Evolutionary conservation across 306 rosid genomes (phyloP).

Genomic region (Lotus japonicus): DNA sequence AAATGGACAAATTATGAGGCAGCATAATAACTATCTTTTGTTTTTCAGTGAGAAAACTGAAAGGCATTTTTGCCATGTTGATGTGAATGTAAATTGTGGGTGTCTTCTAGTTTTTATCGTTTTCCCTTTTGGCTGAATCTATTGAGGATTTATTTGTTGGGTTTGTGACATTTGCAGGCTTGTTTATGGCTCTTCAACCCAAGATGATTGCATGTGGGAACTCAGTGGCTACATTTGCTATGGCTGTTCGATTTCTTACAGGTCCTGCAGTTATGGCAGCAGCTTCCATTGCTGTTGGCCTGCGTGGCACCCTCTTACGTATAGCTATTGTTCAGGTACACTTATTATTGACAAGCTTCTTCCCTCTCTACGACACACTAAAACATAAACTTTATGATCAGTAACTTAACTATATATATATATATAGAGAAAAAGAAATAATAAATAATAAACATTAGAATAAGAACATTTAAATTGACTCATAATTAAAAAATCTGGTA

Average conservation of each 20-base stretch:
- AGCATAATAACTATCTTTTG: not conserved
- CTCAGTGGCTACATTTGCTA: conserved; percentile 82
- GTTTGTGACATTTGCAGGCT: conserved; percentile 39
- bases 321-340: conserved; percentile 97
- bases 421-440: too few relatives aligned
- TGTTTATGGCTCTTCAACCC: conserved; percentile 98
- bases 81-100: not conserved
- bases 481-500: too few relatives aligned
- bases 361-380: too few relatives aligned
- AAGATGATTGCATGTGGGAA: conserved; percentile 97
- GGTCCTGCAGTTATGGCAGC: conserved; percentile 99
- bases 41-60: not conserved
- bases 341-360: too few relatives aligned
- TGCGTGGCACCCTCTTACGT: conserved; percentile 86
- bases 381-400: too few relatives aligned
- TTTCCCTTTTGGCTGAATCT: too few relatives aligned
- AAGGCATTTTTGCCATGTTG: not conserved
- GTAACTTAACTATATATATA: too few relatives aligned
- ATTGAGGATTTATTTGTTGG: not conserved
- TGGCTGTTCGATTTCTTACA: conserved; percentile 91
- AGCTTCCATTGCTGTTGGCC: conserved; percentile 87
- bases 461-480: too few relatives aligned
- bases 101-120: not conserved
- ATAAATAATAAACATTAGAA: too few relatives aligned
- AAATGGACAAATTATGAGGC: conserved; percentile 17